A percentile compares a stretch with the other conserved stretches of the same genome.
phyloP scores from a whole-genome alignment of 179 eudicot species.

The Spinacia oleracea region DNA sequence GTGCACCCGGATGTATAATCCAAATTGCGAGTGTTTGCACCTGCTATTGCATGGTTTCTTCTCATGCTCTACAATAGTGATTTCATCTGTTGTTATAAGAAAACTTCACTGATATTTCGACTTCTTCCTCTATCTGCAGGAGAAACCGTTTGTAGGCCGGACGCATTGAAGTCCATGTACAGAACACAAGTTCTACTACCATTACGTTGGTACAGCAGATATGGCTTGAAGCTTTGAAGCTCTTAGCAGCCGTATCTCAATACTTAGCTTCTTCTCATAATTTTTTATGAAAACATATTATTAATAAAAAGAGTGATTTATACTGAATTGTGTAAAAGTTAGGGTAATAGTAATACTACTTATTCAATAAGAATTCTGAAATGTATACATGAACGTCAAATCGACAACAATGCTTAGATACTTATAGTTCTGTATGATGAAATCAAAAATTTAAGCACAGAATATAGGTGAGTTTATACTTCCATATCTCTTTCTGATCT shows the following conservation, averaged over 20 bases:
- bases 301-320: constrained; percentile 3
- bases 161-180: constrained; percentile 13
- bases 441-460: background rate
- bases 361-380: constrained; percentile 1
- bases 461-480: background rate
- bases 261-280: constrained; percentile 15
- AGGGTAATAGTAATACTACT: too few species aligned
- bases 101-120: background rate
- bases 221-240: constrained; percentile 13
- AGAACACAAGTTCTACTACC: constrained; percentile 13
- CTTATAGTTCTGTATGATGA: background rate
- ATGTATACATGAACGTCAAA: constrained; percentile 4
- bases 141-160: constrained; percentile 22
- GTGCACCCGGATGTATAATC: too few species aligned
- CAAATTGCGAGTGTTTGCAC: too few species aligned
- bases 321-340: background rate
- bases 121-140: constrained; percentile 21
- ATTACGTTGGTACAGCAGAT: background rate
- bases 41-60: background rate
- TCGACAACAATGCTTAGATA: background rate
- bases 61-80: background rate
- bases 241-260: background rate
- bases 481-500: background rate
- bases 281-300: background rate
- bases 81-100: background rate